phyloP scores from a whole-genome alignment of 2,329 filamentous ascomycete genomes.

The Aspergillus amoenus region DNA sequence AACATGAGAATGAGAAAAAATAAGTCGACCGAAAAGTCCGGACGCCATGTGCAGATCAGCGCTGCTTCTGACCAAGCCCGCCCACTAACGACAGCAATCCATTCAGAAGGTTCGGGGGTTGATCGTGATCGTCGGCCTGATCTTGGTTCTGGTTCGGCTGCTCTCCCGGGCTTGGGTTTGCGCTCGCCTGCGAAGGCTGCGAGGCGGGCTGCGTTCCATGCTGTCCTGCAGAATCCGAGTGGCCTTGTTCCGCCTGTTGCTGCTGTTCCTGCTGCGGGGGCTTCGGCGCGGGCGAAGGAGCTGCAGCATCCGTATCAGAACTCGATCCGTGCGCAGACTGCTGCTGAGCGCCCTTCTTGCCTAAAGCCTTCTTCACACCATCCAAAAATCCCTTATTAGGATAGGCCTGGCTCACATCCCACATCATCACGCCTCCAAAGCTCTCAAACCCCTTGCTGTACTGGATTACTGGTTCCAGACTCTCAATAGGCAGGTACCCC shows the following conservation, averaged over 20 bases:
- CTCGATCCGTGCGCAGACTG: too few species aligned
- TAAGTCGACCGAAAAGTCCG: not conserved
- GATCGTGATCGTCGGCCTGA: not conserved
- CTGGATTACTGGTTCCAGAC: conserved; percentile 52
- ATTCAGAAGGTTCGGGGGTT: not conserved
- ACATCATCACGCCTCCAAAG: conserved; percentile 69
- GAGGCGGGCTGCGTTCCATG: not conserved
- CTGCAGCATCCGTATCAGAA: not conserved
- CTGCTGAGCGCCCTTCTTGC: not conserved
- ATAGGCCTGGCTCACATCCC: conserved; percentile 64
- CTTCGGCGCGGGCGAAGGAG: not conserved
- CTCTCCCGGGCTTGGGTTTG: not conserved
- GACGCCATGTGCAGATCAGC: not conserved
- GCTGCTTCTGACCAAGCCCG: not conserved
- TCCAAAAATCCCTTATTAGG: conserved; percentile 58
- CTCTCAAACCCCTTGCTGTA: conserved; percentile 57
- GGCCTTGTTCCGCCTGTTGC: not conserved
- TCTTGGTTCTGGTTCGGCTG: not conserved
- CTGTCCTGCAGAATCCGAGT: not conserved
- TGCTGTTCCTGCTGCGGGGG: not conserved
- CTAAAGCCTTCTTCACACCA: conserved; percentile 37
- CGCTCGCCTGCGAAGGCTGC: not conserved
- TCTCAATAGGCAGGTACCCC: conserved; percentile 54
- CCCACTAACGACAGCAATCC: not conserved
- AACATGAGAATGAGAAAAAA: not conserved